Conservation (phyloP, 78 protist genomes). For the Emiliania huxleyi region DNA sequence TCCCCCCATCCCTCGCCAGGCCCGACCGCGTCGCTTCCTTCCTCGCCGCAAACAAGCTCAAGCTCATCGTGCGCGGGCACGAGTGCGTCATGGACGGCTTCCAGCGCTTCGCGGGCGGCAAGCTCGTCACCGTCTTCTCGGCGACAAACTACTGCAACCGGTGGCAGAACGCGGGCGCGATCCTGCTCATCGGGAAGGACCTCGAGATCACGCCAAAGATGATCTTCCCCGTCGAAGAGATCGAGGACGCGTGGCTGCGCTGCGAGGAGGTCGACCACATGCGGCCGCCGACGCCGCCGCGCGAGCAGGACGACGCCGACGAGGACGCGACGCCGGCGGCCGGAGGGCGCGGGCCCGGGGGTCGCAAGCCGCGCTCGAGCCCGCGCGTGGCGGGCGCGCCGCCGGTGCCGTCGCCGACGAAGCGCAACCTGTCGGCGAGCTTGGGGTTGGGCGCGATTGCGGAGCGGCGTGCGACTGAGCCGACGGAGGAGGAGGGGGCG, state of each 20-base stretch:
- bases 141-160: conserved; percentile 55
- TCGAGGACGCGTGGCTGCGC: conserved; percentile 7
- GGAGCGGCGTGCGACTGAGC: too few species aligned
- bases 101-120: background rate
- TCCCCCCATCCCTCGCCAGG: too few species aligned
- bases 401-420: too few species aligned
- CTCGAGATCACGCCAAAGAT: conserved; percentile 2
- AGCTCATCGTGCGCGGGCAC: conserved; percentile 35
- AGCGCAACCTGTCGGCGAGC: too few species aligned
- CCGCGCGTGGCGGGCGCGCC: too few species aligned
- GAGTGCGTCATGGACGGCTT: conserved; percentile 44
- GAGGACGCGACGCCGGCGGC: too few species aligned
- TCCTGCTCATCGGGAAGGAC: conserved; percentile 21
- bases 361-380: too few species aligned
- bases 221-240: background rate
- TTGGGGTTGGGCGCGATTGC: too few species aligned
- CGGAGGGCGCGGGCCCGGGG: too few species aligned
- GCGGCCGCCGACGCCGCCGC: conserved; percentile 23
- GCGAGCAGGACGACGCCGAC: too few species aligned
- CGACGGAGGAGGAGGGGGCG: too few species aligned
- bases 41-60: background rate
- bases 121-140: conserved; percentile 45
- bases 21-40: background rate
- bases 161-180: conserved; percentile 48
- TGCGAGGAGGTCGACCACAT: background rate